phyloP scores from a whole-genome alignment of 805 yeast species.

The Starmerella sp. region DNA sequence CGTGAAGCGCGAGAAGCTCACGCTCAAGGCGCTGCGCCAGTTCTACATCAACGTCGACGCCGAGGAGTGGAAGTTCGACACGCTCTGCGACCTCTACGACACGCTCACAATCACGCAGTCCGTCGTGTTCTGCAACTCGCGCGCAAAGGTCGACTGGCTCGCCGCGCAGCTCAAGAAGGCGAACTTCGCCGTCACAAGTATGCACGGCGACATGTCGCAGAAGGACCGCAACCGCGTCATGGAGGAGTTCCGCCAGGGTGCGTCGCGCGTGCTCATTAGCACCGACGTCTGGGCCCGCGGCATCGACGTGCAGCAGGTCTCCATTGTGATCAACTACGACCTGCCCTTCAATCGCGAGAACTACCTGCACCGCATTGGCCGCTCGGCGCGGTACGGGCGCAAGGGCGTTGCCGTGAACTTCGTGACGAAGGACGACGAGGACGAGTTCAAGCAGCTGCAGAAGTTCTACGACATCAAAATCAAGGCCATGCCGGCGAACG shows the following conservation, averaged over 20 bases:
- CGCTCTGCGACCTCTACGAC: constrained; percentile 88
- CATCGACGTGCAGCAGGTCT: constrained; percentile 96
- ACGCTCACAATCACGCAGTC: constrained; percentile 93
- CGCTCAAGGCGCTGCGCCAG: constrained; percentile 90
- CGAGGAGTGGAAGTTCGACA: constrained; percentile 90
- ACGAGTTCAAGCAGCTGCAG: constrained; percentile 71
- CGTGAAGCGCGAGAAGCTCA: constrained; percentile 88
- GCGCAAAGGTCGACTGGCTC: constrained; percentile 87
- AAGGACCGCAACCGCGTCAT: constrained; percentile 87
- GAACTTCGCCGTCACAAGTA: constrained; percentile 85
- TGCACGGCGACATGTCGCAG: constrained; percentile 97
- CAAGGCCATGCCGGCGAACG: constrained; percentile 81
- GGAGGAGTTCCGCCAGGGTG: constrained; percentile 91
- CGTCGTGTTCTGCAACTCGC: constrained; percentile 95
- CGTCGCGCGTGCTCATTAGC: constrained; percentile 84
- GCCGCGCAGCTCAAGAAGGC: constrained; percentile 65
- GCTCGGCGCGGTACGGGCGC: constrained; percentile 97
- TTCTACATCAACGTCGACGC: constrained; percentile 81
- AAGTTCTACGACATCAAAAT: constrained; percentile 78
- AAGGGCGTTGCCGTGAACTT: constrained; percentile 93
- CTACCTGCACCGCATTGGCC: constrained; percentile 94
- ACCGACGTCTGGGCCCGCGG: constrained; percentile 98
- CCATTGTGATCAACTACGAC: constrained; percentile 90
- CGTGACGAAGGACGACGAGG: constrained; percentile 68
- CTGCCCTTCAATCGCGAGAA: constrained; percentile 87